Evolutionary conservation across 805 yeast species (phyloP).

Genomic region (Ascoidea asiatica): DNA sequence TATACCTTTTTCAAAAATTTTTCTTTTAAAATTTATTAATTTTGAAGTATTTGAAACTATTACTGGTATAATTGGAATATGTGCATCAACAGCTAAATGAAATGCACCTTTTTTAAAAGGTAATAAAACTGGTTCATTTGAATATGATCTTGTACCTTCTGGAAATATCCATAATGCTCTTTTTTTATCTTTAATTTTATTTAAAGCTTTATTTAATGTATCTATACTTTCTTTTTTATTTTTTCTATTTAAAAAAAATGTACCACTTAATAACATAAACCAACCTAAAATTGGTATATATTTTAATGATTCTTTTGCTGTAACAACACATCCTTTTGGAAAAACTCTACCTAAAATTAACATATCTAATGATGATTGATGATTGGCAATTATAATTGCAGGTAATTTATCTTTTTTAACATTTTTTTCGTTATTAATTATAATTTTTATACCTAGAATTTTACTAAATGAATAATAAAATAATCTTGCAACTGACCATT

Average conservation of each 20-base stretch:
- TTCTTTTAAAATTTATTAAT: slow-evolving; percentile 44
- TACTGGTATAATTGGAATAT: slow-evolving; percentile 78
- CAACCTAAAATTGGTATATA: slow-evolving; percentile 89
- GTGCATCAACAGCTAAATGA: slow-evolving; percentile 90
- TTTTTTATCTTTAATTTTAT: slow-evolving; percentile 41
- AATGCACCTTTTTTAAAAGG: slow-evolving; percentile 97
- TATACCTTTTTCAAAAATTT: slow-evolving; percentile 64
- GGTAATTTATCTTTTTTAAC: slow-evolving; percentile 38
- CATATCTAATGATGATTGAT: slow-evolving; percentile 83
- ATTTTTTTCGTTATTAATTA: slow-evolving; percentile 51
- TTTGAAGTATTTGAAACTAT: slow-evolving; percentile 79
- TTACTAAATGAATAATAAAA: slow-evolving; percentile 51
- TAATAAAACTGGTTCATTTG: slow-evolving; percentile 50
- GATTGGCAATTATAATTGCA: slow-evolving; percentile 74
- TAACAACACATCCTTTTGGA: slow-evolving; percentile 82
- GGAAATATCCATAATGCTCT: slow-evolving; percentile 86
- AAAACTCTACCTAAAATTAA: slow-evolving; percentile 70
- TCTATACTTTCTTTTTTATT: slow-evolving; percentile 62
- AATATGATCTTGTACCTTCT: slow-evolving; percentile 90
- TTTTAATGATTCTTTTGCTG: slow-evolving; percentile 77
- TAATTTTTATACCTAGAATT: slow-evolving; percentile 56
- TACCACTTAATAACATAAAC: slow-evolving; percentile 88
- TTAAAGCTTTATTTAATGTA: slow-evolving; percentile 61
- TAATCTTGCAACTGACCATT: slow-evolving; percentile 80
- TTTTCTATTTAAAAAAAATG: slow-evolving; percentile 80